Base-by-base conservation (phyloP, 495 filamentous ascomycete species). In the Neurospora sp. region DNA sequence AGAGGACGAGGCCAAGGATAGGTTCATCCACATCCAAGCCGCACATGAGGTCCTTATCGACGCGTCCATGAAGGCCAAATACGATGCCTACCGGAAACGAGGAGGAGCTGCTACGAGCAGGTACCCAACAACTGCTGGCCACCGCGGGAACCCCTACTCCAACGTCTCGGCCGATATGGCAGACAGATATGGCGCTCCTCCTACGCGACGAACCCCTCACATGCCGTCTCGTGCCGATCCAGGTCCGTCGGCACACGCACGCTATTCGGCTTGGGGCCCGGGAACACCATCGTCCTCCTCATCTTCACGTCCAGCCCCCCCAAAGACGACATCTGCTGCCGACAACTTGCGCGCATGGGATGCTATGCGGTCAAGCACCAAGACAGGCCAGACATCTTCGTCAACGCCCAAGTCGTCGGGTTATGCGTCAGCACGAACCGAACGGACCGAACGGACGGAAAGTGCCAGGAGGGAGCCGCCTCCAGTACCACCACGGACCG, bases 21-120 rank as follows among this genome's bases (percentile, higher is more conserved):
- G 91, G 78, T 97, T 97, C 77, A 90, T 96, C 78, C 86, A 88
- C 38, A 96, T 97, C 72, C 92, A 96, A 79, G 87, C 91, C 1
- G 94, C 94, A 31, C 89, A 96, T 75, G 94, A 97, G 78, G 88
- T 98, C 38, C 85, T 98, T 37, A 87, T 85, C 73, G 93, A 97
- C 75, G 83, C 90, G 0, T 82, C 84, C 40, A 82, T 86, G 76
- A 90, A 90, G 72, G 79, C 86, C 14, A 94, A 92, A 77, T 96
- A 96, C 77, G 94, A 98, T 79, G 86, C 88, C 5, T 88, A 92
- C 70, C 89, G 93, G 27, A 78, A 74, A 70, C 75, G 77, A 20
- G 54, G 27, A 35, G 5, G 11, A 4, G 6, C 54, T 37, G 4
- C 54, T 23, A 41, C 76, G 1, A 77, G 75, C 35, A 77, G 80